Evolutionary conservation across 73 alveolate species (phyloP).

Genomic region (Loxodes magnus): DNA sequence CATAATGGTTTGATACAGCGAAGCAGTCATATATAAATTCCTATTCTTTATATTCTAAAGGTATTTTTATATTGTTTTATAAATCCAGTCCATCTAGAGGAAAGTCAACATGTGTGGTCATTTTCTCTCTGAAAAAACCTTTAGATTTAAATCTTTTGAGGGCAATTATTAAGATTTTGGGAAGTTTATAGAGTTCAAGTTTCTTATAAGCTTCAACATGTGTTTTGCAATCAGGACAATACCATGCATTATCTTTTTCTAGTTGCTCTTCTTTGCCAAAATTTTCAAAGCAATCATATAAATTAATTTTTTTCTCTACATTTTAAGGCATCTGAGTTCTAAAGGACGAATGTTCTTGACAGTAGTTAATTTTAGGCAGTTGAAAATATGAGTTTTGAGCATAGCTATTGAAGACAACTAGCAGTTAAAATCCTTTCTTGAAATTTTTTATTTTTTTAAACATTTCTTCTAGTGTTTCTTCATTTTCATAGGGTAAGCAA

Average conservation of each 20-base stretch:
- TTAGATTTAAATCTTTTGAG: conserved; percentile 66
- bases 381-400: no score
- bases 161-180: conserved; percentile 74
- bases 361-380: no score
- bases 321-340: no score
- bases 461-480: no score
- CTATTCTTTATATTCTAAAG: conserved; percentile 14
- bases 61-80: conserved; percentile 8
- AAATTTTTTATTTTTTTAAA: no score
- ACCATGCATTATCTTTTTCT: conserved; percentile 65
- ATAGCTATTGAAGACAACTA: no score
- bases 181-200: conserved; percentile 78
- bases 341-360: no score
- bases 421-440: no score
- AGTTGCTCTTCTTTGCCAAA: conserved; percentile 35
- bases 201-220: conserved; percentile 50
- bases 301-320: no score
- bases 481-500: no score
- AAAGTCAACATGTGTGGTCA: conserved; percentile 41
- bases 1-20: conserved; percentile 74
- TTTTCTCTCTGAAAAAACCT: conserved; percentile 36
- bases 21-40: conserved; percentile 52
- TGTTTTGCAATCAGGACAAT: conserved; percentile 73
- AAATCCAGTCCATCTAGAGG: conserved; percentile 41
- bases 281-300: background rate